phyloP scores from a whole-genome alignment of 495 filamentous ascomycete genomes.

The Copromyces sp. region DNA sequence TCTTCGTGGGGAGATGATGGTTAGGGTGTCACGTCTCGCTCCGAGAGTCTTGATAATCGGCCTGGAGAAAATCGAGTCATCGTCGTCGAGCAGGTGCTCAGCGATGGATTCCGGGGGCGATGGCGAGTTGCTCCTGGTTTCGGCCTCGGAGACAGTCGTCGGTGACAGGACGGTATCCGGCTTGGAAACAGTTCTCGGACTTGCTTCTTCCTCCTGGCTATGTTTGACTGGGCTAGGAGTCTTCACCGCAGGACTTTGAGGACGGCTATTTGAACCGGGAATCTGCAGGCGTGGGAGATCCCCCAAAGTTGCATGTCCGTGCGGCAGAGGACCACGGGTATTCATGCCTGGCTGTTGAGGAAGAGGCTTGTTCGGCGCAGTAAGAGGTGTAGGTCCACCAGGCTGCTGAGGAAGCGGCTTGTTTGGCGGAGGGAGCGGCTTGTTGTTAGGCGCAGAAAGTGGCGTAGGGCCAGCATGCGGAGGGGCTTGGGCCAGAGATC shows the following conservation, averaged over 20 bases:
- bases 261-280: neutral
- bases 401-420: neutral
- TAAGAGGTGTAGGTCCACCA: conserved; percentile 1
- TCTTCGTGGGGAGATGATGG: conserved; percentile 20
- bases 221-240: neutral
- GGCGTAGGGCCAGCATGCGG: neutral
- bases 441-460: conserved; percentile 1
- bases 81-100: conserved; percentile 8
- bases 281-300: conserved; percentile 3
- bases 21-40: conserved; percentile 34
- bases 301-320: neutral
- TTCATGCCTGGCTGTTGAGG: neutral
- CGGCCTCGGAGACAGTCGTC: neutral
- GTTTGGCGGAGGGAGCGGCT: neutral
- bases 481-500: neutral
- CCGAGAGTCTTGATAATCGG: conserved; percentile 32
- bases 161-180: neutral
- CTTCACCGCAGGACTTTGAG: neutral
- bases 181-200: neutral
- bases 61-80: conserved; percentile 11
- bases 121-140: neutral
- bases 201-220: neutral
- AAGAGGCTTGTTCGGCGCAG: neutral
- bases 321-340: neutral
- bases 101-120: conserved; percentile 7